Base-by-base conservation (phyloP, 2,329 filamentous ascomycete genomes). In the Ascochyta lentis region DNA sequence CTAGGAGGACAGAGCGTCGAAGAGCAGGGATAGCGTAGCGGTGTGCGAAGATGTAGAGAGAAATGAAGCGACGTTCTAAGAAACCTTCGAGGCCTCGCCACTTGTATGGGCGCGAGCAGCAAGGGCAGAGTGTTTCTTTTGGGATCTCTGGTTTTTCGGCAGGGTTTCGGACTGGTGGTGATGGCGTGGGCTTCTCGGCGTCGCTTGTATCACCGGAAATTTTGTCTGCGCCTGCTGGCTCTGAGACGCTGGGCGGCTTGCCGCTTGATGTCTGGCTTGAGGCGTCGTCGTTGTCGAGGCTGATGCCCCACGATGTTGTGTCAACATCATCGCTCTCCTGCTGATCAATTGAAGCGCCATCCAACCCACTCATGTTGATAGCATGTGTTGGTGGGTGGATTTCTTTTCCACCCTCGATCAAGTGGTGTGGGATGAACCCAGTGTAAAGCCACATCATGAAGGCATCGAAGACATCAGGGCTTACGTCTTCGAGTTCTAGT, bases 381-480 rank as follows among this genome's bases (percentile, higher is more conserved):
- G 66, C 60, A 35, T 68, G 69, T n/a, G 68, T 65, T 5, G 67
- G 68, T 8, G 68, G 59, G 22, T 69, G 65, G 8, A 70, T 49
- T 42, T 74, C 71, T 43, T 72, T 73, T 3, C 69, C 66, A 6
- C 71, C 71, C 54, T 74, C 71, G 41, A 74, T 73, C 6, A 74
- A 64, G 62, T 74, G 71, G 23, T 74, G 71, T 6, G 71, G 71
- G 22, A 74, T 72, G 45, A 70, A 68, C 8, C 71, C 71, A 6
- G 71, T 74, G 49, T 74, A 72, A n/a, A 74, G 55, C 71, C 71
- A 74, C 49, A 74, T 61, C 70, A 74, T 72, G 50, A 74, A 74
- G 7, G 70, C 67, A 54, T 74, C 71, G 42, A 74, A 74, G n/a
- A 73, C 70, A 49, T 74, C 71, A n/a, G 71, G 69, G 41, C 60